Evolutionary conservation across 2,329 filamentous ascomycete species (phyloP).

Genomic region (Geoglossum cookeanum): DNA sequence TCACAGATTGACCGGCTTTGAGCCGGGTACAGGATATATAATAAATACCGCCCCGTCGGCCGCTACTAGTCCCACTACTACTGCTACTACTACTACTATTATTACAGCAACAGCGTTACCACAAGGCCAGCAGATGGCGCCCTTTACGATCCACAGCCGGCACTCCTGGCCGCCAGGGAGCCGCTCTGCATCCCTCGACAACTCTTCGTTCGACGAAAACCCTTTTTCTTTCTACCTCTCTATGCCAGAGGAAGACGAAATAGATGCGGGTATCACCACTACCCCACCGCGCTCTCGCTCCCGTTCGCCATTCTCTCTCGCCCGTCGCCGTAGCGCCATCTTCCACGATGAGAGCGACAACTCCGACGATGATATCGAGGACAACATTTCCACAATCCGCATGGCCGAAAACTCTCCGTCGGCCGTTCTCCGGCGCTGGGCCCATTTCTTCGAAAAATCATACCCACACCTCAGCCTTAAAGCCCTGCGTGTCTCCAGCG

Average conservation of each 20-base stretch:
- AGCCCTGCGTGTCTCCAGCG: background rate
- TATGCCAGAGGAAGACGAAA: background rate
- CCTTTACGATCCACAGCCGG: background rate
- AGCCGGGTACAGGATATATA: background rate
- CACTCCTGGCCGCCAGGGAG: background rate
- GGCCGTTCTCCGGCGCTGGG: background rate
- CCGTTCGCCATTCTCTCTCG: background rate
- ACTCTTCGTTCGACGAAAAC: background rate
- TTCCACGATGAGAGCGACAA: background rate
- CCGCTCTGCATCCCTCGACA: background rate
- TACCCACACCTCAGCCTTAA: background rate
- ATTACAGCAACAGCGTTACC: background rate
- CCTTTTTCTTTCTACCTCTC: slow-evolving; percentile 1
- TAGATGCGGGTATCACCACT: background rate
- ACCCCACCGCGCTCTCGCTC: slow-evolving; percentile 1
- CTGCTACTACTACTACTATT: too few species aligned
- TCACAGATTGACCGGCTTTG: background rate
- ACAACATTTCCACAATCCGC: background rate
- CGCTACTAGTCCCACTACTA: too few species aligned
- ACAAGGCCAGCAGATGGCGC: background rate
- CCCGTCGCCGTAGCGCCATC: background rate
- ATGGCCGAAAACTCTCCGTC: background rate
- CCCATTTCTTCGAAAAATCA: background rate
- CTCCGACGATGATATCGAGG: background rate
- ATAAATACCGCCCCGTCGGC: background rate